Conservation (phyloP, 2,329 filamentous ascomycete species). For the Ophiostoma tasmaniense region DNA sequence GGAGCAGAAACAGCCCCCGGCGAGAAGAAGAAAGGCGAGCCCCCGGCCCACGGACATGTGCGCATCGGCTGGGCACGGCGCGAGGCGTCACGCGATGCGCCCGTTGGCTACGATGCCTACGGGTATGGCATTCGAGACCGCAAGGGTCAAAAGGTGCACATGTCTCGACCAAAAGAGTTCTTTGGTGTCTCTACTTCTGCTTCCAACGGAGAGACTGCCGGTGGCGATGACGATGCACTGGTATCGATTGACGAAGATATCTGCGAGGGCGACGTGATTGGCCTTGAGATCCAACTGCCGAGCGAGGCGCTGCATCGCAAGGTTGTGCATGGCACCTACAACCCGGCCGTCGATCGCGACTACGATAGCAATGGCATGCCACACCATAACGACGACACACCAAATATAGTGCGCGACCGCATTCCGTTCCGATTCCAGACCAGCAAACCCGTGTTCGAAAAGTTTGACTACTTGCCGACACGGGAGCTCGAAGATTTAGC, state of each 20-base stretch:
- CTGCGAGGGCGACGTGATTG: constrained; percentile 85
- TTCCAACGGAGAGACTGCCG: not conserved
- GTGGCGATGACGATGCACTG: not conserved
- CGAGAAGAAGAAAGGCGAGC: constrained; percentile 28
- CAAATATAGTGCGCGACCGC: constrained; percentile 87
- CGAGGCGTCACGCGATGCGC: constrained; percentile 73
- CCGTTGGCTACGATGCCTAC: constrained; percentile 82
- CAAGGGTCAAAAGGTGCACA: constrained; percentile 82
- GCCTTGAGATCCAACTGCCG: constrained; percentile 83
- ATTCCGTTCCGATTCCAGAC: constrained; percentile 91
- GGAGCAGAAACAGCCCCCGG: not conserved
- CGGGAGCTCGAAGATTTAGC: constrained; percentile 83
- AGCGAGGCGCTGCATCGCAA: constrained; percentile 80
- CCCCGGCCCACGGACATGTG: constrained; percentile 53
- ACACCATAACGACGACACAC: constrained; percentile 36
- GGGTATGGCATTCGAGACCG: constrained; percentile 90
- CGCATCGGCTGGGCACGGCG: constrained; percentile 80
- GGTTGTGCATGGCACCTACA: constrained; percentile 78
- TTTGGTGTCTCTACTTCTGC: not conserved
- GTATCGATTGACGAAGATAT: constrained; percentile 56
- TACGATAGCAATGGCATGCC: constrained; percentile 25
- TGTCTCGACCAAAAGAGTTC: constrained; percentile 87
- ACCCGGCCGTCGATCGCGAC: constrained; percentile 66
- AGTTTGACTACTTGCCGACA: constrained; percentile 77
- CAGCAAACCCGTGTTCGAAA: constrained; percentile 80